Base-by-base conservation (phyloP, 2,329 filamentous ascomycete genomes). In the Microdochium paspali region DNA sequence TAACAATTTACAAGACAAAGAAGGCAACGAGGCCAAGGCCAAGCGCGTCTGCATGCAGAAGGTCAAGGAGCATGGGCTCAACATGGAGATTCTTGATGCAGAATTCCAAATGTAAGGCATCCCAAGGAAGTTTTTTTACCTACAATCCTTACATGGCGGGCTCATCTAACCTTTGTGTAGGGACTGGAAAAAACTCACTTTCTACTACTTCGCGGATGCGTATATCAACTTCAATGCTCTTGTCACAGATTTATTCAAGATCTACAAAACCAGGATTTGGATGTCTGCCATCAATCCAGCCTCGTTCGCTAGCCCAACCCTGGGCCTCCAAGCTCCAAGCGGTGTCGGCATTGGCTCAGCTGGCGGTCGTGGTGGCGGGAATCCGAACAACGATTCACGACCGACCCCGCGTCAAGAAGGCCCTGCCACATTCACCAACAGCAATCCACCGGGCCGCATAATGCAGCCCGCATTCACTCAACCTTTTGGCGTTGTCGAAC, bases 181-280 rank as follows among this genome's bases (percentile, higher is more conserved):
- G 84, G 93, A 98, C 64, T 96, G 90, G 82, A 95, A 97, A 70
- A 98, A 98, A 65, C 72, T 98, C 48, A 98, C 94, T 0, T 97
- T 97, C 68, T 98, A 96, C 71, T 98, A 97, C 69, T 98, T 96
- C 63, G 91, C 93, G 47, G 90, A 96, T 61, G 83, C 89, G 1
- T 98, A 98, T 64, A 95, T 98, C 73, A 97, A 97, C 70, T 98
- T 98, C 76, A 98, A 98, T 64, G 88, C 89, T 2, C 80, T 98
- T 15, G 93, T 98, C 46, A 95, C 90, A 0, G 93, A 98, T 62
- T 76, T 98, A 12, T 98, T 97, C 78, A 97, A 97, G 69, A 91
- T 97, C 52, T 98, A 97, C 76, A 98, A 98, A 73, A 95, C 91
- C 21, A 82, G 94, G 57, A 98, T 98, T 59, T 98, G 93, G 93